Conservation (phyloP, 495 filamentous ascomycete genomes). For the Aspergillus wentii region DNA sequence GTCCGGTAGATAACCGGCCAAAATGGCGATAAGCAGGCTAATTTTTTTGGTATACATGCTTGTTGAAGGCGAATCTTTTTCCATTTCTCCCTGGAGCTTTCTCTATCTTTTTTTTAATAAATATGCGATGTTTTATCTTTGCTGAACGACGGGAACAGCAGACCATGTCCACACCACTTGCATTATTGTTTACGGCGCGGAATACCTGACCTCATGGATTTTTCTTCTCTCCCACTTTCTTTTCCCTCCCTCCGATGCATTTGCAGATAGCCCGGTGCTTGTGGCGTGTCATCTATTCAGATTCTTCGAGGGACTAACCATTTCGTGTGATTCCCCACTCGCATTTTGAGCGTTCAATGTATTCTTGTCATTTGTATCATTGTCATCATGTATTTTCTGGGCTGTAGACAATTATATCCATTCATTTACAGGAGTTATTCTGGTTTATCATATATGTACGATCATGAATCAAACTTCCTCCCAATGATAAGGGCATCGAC, state of each 20-base stretch:
- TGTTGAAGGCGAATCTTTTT: conserved; percentile 3
- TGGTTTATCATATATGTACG: conserved; percentile 2
- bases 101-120: not conserved
- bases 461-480: conserved; percentile 24
- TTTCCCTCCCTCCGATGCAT: conserved; percentile 16
- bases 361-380: conserved; percentile 9
- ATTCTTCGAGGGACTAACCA: conserved; percentile 12
- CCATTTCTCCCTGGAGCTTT: too few relatives aligned
- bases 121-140: too few relatives aligned
- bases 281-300: conserved; percentile 11
- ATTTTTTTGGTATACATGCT: not conserved
- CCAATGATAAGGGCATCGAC: conserved; percentile 47
- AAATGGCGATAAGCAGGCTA: conserved; percentile 34
- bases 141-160: too few relatives aligned
- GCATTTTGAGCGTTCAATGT: conserved; percentile 6
- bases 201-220: not conserved
- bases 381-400: conserved; percentile 4
- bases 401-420: conserved; percentile 6
- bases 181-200: too few relatives aligned
- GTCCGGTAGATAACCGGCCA: conserved; percentile 31
- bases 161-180: too few relatives aligned
- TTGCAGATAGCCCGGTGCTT: conserved; percentile 8
- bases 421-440: conserved; percentile 3
- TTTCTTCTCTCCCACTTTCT: conserved; percentile 8
- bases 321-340: conserved; percentile 23